Base-by-base conservation (phyloP, 2,329 filamentous ascomycete species). In the Stemphylium lycopersici region DNA sequence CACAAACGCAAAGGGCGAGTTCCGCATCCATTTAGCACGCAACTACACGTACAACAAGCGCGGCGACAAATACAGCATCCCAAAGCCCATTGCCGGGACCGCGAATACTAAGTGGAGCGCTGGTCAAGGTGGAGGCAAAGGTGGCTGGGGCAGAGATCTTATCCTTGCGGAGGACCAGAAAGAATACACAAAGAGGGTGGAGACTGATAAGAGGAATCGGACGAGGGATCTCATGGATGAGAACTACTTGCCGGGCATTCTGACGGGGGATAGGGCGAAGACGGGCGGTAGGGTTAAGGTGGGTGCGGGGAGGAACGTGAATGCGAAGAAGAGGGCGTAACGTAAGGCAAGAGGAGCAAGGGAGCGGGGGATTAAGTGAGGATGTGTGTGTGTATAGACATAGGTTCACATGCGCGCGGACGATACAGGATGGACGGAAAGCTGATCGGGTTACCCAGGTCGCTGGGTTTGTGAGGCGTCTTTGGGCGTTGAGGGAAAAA, bases 41-140 rank as follows among this genome's bases (percentile, higher is more conserved):
- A 96, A 96, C 76, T 96, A 95, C 81, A 91, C 97, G 78, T 96
- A 89, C 88, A 98, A 96, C 77, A 96, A 89, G 64, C 84, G 93
- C 20, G 95, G 95, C 47, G 95, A 97, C 75, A 86, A 91, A 33
- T 99, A 89, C 80, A 96, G 91, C 73, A 87, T 99, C 39, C 95
- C 95, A 1, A 98, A 97, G 79, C 90, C 95, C 0, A 84, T 90
- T 11, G 86, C 90, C 56, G 95, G 95, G 2, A 88, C 85, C 12
- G 78, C 93, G 6, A 96, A 87, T 74, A 92, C 91, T 41, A 91
- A 92, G 74, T 82, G 77, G 75, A 84, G 79, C 22, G 46, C 41
- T 48, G 78, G 83, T 7, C 81, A 80, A 38, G 87, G 86, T 1
- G 92, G 91, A 37, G 93, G 93, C 1, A 90, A 96, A 77, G 86